Conservation (phyloP, 495 filamentous ascomycete genomes). For the Aspergillus haitiensis region DNA sequence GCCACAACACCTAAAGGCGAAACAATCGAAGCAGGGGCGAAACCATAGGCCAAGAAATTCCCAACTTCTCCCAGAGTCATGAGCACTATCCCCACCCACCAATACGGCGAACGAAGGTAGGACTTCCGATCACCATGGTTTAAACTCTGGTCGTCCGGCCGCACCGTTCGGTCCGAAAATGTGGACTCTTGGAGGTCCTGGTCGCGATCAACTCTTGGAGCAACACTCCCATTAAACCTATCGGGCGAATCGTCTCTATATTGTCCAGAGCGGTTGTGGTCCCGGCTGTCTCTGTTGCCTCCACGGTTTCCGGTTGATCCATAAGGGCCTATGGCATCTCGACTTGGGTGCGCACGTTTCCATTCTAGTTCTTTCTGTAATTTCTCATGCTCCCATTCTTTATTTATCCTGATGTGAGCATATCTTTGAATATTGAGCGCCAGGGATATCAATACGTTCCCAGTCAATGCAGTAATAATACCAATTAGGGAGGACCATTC, state of each 20-base stretch:
- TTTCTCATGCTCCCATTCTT: constrained; percentile 58
- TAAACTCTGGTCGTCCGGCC: constrained; percentile 35
- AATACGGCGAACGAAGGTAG: constrained; percentile 91
- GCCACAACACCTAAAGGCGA: constrained; percentile 94
- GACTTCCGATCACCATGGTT: constrained; percentile 44
- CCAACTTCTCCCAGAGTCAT: constrained; percentile 93
- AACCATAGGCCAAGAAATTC: constrained; percentile 97
- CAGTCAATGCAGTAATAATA: constrained; percentile 85
- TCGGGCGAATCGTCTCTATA: constrained; percentile 34
- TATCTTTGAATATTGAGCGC: constrained; percentile 97
- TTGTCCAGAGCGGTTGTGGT: constrained; percentile 13
- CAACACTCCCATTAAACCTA: constrained; percentile 6
- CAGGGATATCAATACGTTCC: constrained; percentile 90
- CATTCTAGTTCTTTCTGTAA: constrained; percentile 36
- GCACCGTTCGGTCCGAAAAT: constrained; percentile 43
- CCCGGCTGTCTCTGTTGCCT: constrained; percentile 23
- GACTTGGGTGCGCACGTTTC: constrained; percentile 26
- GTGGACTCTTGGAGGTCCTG: constrained; percentile 35
- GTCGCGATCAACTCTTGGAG: constrained; percentile 20
- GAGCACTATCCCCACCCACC: constrained; percentile 89
- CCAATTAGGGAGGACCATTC: constrained; percentile 93
- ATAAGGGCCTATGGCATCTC: constrained; percentile 25
- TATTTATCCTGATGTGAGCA: constrained; percentile 77
- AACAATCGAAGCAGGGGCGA: constrained; percentile 98
- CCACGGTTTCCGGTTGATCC: constrained; percentile 42